Evolutionary conservation across 129 eudicot species (phyloP), one percentile per base, ranked within the genome.

Genomic region (Deinandra increscens): DNA sequence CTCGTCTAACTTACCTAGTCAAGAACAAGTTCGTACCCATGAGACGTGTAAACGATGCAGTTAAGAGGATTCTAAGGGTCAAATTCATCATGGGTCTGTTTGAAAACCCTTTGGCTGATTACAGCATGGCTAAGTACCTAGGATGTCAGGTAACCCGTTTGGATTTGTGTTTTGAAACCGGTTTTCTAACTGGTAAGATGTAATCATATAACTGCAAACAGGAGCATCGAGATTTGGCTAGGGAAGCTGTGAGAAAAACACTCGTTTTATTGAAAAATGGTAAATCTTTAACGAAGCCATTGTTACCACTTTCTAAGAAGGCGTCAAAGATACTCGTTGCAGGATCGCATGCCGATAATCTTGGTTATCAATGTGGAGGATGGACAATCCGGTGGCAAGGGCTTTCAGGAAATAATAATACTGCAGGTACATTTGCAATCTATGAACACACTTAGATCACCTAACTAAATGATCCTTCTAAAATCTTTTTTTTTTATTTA

Each of bases 231-330:
- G 42, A 70, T 70, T 12, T 70, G 55, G 75, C 66, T 23, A 56
- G 75, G 42, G 75, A 70, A 70, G 75, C 75, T n/a, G 75, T 70
- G 66, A 70, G 75, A 17, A 56, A 70, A 56, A 55, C 66, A 70
- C 66, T 56, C 4, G 66, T 70, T 53, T 70, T 70, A 70, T 50
- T 70, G 2, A 70, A 70, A 42, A 70, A 70, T 11, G 75, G 75
- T 2, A 70, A 70, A 58, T 56, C 58, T 1, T 8, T 20, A 23
- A 1, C 26, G 19, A 42, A 56, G 38, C 66, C 75, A 41, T 43
- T 70, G 18, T 58, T 70, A 42, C 75, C 75, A 4, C 75, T 70
- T 55, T 49, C 58, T 41, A 70, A 70, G 41, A 70, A n/a, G 56
- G 67, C 45, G 7, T 42, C 67, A 6, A 71, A 71, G 75, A 71